Base-by-base conservation (phyloP, 768 basidiomycete genomes). In the Termitomyces sp. region DNA sequence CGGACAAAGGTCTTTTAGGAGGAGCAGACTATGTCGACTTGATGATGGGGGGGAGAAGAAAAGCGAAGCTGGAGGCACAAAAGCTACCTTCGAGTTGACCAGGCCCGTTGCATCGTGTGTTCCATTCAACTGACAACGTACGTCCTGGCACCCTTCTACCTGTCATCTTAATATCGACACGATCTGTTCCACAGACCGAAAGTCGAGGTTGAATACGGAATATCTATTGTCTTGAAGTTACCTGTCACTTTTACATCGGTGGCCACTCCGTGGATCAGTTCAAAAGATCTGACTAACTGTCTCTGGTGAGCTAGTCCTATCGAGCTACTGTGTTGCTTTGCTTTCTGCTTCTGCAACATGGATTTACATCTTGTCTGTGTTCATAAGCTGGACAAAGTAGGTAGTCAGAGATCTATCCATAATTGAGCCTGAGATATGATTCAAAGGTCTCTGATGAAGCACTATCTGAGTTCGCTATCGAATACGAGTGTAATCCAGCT, bases 21-120 rank as follows among this genome's bases (percentile, higher is more conserved):
- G 87, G 80, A 19, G 89, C 85, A 31, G 90, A 92, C 68, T 92
- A 91, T 65, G 83, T 92, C 46, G 75, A 80, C 11, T 67, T 91
- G 60, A 71, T 89, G 75, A 75, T 84, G 76, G 88, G 89, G 17
- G 76, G 87, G n/a, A 74, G 89, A 58, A 77, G 78, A 63, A 87
- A 81, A 65, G 87, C 83, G 14, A 75, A 71, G 53, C 76, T 80
- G 65, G 90, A 91, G 68, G 87, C 85, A 7, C 66, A 73, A 43
- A 91, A 87, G 62, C 66, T 91, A 42, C 80, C 82, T 38, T 56
- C 51, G 43, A 50, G 38, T 41, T 62, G 21, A 57, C 6, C 38
- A 30, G 26, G 38, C 11, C 23, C 21, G 17, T 43, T 6, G 30
- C 21, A 43, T 14, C 17, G 21, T 28, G 26, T 1, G n/a, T 33